Evolutionary conservation across 768 basidiomycete species (phyloP).

Genomic region (Suillus decipiens): DNA sequence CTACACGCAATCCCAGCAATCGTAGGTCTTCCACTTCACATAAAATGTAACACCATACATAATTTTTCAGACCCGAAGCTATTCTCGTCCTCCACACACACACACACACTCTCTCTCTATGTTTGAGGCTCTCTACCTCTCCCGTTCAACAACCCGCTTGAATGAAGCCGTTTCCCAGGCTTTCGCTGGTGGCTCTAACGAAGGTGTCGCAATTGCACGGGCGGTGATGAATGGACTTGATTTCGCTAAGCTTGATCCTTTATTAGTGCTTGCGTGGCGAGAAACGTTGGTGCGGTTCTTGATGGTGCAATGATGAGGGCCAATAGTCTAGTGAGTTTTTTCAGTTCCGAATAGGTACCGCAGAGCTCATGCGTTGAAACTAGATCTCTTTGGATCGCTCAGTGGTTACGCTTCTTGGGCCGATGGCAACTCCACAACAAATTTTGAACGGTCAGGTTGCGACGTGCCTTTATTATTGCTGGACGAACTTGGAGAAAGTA

Average conservation of each 20-base stretch:
- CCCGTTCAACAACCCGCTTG: conserved; percentile 78
- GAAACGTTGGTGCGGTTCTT: conserved; percentile 65
- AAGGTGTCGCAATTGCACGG: conserved; percentile 78
- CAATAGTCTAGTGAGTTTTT: conserved; percentile 64
- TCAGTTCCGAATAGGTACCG: not conserved
- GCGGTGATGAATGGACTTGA: conserved; percentile 89
- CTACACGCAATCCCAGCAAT: conserved; percentile 83
- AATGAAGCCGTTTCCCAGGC: conserved; percentile 81
- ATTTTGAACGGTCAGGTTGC: conserved; percentile 75
- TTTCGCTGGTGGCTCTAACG: conserved; percentile 69
- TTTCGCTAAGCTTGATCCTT: conserved; percentile 88
- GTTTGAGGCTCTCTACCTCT: conserved; percentile 88
- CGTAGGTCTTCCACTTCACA: conserved; percentile 44
- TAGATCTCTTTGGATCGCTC: conserved; percentile 79
- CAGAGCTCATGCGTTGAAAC: conserved; percentile 8
- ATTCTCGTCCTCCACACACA: conserved; percentile 83
- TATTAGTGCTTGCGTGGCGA: conserved; percentile 82
- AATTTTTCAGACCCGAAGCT: conserved; percentile 76
- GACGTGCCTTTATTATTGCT: conserved; percentile 78
- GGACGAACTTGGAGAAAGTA: conserved; percentile 64
- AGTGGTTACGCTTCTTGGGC: conserved; percentile 73
- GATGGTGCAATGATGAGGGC: conserved; percentile 65
- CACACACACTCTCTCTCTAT: conserved; percentile 77
- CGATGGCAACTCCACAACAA: conserved; percentile 78
- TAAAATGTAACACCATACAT: conserved; percentile 6